Base-by-base conservation (phyloP, 352 stramenopile genomes). In the Phytophthora citricola region DNA sequence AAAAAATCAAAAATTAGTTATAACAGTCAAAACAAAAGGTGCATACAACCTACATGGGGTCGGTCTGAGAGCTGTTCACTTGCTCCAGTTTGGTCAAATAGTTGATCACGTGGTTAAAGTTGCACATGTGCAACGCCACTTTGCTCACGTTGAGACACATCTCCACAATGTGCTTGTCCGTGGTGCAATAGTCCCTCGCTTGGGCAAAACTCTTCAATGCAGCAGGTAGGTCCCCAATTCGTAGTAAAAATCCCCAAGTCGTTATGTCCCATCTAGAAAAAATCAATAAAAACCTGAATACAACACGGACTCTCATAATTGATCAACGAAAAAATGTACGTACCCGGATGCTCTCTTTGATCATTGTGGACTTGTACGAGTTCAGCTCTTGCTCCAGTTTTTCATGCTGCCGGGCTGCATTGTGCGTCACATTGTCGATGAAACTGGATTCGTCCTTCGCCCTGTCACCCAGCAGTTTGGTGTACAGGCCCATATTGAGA, bases 81-180 rank as follows among this genome's bases (percentile, higher is more conserved):
- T 94, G 87, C 63, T 96, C 87, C 49, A 95, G 72, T 48, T 96
- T 96, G 40, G 83, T 85, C 68, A 96, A 69, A 65, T 96, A 96
- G 63, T 93, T 96, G 68, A 80, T 87, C 40, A 95, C 87, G 36
- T 96, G 87, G 14, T 69, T 75, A 57, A 92, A 96, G 59, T 96
- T 93, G 46, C 81, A 75, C 83, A 96, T 92, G 71, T 95, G 89
- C 26, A 96, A 61, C 0, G 84, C 87, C 56, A 94, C 88, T 78
- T 92, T 92, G 72, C 93, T 92, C 22, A 97, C 86, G 54, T 96
- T 95, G 14, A 97, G 66, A 55, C 87, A 96, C 87, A 96, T 97
- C 54, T 96, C 87, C 32, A 96, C 73, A 76, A 94, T 93, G 73
- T 97, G 89, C 47, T 93, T 93, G 66, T 94, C 85, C 29, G 90